Evolutionary conservation across 345 rosid genomes (phyloP), one percentile per base, ranked within the genome.

Genomic region (Gossypium stocksii): DNA sequence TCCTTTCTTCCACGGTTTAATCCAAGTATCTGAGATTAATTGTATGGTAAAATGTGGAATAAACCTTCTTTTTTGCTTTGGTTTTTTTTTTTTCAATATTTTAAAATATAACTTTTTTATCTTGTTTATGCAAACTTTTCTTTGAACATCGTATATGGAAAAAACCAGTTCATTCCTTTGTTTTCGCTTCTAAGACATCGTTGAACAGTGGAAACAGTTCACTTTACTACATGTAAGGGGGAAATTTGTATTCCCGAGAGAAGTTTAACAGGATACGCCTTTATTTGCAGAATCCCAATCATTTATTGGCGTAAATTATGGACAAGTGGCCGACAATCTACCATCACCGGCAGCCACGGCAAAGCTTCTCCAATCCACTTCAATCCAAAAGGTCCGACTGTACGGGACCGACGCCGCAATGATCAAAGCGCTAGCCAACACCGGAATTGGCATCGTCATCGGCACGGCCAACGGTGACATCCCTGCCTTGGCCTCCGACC

Each of bases 241-340:
- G 16, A 74, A 61, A 22, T 9, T 52, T 29, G 27, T n/a, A 59
- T 44, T 66, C 16, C 11, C 19, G 70, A 44, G 9, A 74, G 19
- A 15, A 58, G 38, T 66, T 20, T 20, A 56, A 56, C 60, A 60
- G 38, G 25, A 3, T 44, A 38, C 7, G 11, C 17, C 76, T 66
- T 41, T 44, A 13, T 45, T 71, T 60, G 72, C 86, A 95, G 98
- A 78, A 12, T 84, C 91, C 3, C 84, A 95, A 71, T 80, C 99
- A 1, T 93, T 89, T 77, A 77, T 95, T 38, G 99, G 99, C 45
- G 77, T 95, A 17, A 95, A 95, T 85, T 91, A 91, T 71, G 97
- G 99, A 41, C 87, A 83, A 80, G 75, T 87, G 2, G 99, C 97
- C 1, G 86, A 95, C 78, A 93, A 95, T 72, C 90, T 93, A 1